Evolutionary conservation across 225 moss, liverwort and hornwort genomes (phyloP).

Genomic region (Antitrichia curtipendula): DNA sequence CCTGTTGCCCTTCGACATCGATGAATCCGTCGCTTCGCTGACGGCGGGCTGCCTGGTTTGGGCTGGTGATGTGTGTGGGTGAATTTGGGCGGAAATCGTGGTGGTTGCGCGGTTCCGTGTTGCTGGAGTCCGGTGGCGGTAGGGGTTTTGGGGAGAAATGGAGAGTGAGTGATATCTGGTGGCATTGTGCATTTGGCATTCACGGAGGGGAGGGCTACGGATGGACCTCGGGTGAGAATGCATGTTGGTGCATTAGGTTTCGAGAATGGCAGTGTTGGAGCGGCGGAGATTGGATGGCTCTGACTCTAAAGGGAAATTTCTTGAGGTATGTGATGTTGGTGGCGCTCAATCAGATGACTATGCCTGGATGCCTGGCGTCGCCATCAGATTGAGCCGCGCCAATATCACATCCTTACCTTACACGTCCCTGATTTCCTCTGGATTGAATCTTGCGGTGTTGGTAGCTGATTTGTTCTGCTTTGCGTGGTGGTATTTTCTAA

Average conservation of each 20-base stretch:
- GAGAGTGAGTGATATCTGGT: background rate
- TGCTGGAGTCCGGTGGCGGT: background rate
- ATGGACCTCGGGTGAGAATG: background rate
- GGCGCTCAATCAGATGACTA: conserved; percentile 70
- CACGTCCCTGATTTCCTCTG: background rate
- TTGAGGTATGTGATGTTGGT: conserved; percentile 80
- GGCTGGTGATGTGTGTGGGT: too few species aligned
- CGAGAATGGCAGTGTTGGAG: background rate
- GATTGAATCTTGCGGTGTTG: background rate
- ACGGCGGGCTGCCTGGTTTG: background rate
- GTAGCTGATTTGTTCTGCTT: background rate
- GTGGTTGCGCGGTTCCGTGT: background rate
- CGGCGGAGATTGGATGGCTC: background rate
- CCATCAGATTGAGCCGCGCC: conserved; percentile 93
- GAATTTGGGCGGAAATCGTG: background rate
- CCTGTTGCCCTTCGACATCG: too few species aligned
- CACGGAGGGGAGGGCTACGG: background rate
- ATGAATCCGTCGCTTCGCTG: too few species aligned
- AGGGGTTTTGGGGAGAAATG: background rate
- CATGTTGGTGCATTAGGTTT: background rate
- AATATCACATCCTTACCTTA: conserved; percentile 71
- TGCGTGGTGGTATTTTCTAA: background rate
- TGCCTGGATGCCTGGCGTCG: conserved; percentile 38
- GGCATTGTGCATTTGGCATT: background rate
- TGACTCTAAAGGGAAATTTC: background rate